Base-by-base conservation (phyloP, 2,329 filamentous ascomycete species). In the Fusarium staphyleae region DNA sequence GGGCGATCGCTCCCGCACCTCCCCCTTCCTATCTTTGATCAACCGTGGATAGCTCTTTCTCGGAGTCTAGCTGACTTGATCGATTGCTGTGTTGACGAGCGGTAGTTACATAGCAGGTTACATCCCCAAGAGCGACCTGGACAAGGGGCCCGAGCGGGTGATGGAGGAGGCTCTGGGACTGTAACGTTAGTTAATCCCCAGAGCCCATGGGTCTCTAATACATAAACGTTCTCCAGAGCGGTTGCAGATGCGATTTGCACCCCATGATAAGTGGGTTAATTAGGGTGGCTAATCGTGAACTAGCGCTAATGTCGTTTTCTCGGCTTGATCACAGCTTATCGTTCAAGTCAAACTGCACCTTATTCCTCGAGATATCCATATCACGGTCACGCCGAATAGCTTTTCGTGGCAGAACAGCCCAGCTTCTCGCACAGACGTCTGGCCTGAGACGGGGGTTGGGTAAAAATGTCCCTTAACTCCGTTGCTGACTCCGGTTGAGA, bases 1-100 rank as follows among this genome's bases (percentile, higher is more conserved):
- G 65, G 66, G 60, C 66, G 67, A 70, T 70, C 69, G 66, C 52
- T 70, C 69, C 69, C 69, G 68, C 68, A 70, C 68, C 68, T 69
- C 66, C 66, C 53, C 44, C 40, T 36, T 44, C 49, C 30, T 34
- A 36, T 22, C 40, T 7, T 7, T n/a, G n/a, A n/a, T n/a, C n/a
- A n/a, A n/a, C 19, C 19, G 19, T 22, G 19, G 19, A 42, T 34
- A 32, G 15, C 16, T 39, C 22, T 28, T 32, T 33, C n/a, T n/a
- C n/a, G n/a, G n/a, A n/a, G n/a, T n/a, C n/a, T n/a, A n/a, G n/a
- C n/a, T n/a, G n/a, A n/a, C n/a, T 15, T 28, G 49, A n/a, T 6
- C 18, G 52, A 22, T 32, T 39, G 24, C 35, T 37, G 33, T n/a
- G n/a, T n/a, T 24, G 43, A 30, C 43, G 24, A 15, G 24, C 26